phyloP scores from a whole-genome alignment of 202 grass and related monocot genomes.

The Schoenoplectus triqueter region DNA sequence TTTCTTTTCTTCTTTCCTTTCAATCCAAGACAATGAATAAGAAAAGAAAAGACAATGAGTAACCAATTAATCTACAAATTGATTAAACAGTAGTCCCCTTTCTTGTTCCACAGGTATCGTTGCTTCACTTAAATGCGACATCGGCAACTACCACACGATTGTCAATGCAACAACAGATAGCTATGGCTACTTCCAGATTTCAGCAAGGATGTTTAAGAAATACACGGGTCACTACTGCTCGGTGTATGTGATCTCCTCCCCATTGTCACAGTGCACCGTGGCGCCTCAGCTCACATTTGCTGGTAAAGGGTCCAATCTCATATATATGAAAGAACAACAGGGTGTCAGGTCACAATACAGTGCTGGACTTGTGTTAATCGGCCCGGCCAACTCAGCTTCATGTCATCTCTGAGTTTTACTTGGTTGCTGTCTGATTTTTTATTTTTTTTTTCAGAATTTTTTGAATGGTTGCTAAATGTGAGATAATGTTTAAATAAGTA shows the following conservation, averaged over 20 bases:
- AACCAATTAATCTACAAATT: not conserved
- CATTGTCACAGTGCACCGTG: not conserved
- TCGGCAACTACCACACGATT: not conserved
- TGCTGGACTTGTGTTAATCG: constrained; percentile 1
- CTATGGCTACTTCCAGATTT: constrained; percentile 5
- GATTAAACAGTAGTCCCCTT: not conserved
- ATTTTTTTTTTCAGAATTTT: not conserved
- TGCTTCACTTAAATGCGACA: constrained; percentile 19
- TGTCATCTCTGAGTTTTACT: not conserved
- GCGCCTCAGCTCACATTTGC: not conserved
- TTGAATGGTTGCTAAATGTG: not conserved
- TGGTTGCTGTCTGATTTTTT: not conserved
- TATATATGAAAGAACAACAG: not conserved
- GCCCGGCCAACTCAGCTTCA: not conserved
- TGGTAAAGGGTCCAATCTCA: not conserved
- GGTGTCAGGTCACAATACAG: not conserved
- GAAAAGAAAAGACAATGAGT: not conserved
- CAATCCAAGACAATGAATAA: not conserved
- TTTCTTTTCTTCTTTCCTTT: not conserved
- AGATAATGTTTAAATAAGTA: not conserved
- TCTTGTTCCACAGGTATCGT: constrained; percentile 9
- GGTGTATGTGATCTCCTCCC: not conserved
- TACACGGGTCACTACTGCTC: not conserved
- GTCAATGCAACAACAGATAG: constrained; percentile 28
- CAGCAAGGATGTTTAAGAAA: not conserved